Evolutionary conservation across 139 green algal genomes (phyloP).

Genomic region (Trebouxia sp.): DNA sequence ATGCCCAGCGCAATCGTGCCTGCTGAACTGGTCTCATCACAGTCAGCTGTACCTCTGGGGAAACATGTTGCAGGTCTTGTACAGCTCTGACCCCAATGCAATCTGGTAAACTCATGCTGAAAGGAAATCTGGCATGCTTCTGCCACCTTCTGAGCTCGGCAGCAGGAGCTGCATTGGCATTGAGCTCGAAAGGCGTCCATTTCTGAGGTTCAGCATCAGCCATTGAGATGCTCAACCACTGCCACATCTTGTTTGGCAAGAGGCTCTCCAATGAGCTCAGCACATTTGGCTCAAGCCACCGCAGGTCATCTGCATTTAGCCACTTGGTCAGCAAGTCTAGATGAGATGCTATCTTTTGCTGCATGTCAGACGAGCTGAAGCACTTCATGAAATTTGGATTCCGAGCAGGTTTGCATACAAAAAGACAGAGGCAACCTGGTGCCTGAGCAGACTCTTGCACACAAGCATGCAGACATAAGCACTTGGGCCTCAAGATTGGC

Average conservation of each 20-base stretch:
- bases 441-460: too few relatives aligned
- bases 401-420: too few relatives aligned
- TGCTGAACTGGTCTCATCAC: not conserved
- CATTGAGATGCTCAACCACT: not conserved
- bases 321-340: not conserved
- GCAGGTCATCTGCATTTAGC: constrained; percentile 8
- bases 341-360: not conserved
- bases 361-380: not conserved
- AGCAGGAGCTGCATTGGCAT: not conserved
- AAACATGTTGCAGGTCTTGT: not conserved
- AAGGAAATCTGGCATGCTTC: not conserved
- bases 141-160: not conserved
- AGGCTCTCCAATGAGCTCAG: not conserved
- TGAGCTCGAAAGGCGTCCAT: not conserved
- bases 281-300: not conserved
- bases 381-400: not conserved
- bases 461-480: too few relatives aligned
- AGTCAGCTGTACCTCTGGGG: not conserved
- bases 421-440: too few relatives aligned
- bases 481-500: not conserved
- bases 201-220: not conserved
- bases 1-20: not conserved
- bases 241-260: not conserved
- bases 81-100: not conserved
- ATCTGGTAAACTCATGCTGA: not conserved